Evolutionary conservation across 345 rosid species (phyloP).

Genomic region (Punica granatum): DNA sequence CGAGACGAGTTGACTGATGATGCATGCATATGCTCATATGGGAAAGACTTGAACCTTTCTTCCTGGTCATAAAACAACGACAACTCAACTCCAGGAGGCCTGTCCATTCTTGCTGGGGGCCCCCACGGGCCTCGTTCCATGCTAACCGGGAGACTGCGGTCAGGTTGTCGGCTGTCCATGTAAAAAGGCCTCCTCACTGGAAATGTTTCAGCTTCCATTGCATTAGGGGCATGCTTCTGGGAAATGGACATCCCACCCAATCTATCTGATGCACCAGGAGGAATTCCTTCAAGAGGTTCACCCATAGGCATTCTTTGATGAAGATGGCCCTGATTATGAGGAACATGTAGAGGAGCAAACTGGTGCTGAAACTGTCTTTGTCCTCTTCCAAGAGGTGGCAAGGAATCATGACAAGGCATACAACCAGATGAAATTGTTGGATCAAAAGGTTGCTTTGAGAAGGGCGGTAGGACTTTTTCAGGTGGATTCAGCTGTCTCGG

Average conservation of each 20-base stretch:
- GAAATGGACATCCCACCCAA: not conserved
- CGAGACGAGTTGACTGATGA: slow-evolving; percentile 25
- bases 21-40: slow-evolving; percentile 26
- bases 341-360: slow-evolving; percentile 20
- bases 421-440: not conserved
- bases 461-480: not conserved
- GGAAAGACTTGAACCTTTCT: slow-evolving; percentile 28
- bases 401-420: slow-evolving; percentile 20
- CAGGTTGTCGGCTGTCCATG: slow-evolving; percentile 27
- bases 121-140: slow-evolving; percentile 18
- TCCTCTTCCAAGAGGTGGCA: slow-evolving; percentile 30
- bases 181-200: slow-evolving; percentile 23
- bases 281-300: slow-evolving; percentile 16
- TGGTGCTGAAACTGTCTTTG: slow-evolving; percentile 13
- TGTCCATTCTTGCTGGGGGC: slow-evolving; percentile 27
- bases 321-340: not conserved
- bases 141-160: slow-evolving; percentile 15
- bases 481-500: slow-evolving; percentile 15
- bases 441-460: not conserved
- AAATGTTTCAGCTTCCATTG: slow-evolving; percentile 21
- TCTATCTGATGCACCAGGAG: slow-evolving; percentile 5
- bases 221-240: slow-evolving; percentile 12
- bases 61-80: slow-evolving; percentile 22
- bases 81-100: slow-evolving; percentile 23
- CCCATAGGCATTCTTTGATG: slow-evolving; percentile 18